phyloP scores from a whole-genome alignment of 2,329 filamentous ascomycete genomes.

The Amauroascus niger region DNA sequence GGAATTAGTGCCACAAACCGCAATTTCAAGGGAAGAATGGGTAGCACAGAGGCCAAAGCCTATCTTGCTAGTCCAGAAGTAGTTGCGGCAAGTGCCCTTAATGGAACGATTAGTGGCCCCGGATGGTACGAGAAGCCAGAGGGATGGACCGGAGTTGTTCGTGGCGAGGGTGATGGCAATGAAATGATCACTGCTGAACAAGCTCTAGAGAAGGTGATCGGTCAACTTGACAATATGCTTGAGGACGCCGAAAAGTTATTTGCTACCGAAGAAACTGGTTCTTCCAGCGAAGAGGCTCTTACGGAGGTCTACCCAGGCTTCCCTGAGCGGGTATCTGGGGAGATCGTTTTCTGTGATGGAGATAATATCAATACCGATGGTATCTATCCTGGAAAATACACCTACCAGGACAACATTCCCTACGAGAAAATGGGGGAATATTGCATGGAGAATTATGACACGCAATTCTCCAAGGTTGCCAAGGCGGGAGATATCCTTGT shows the following conservation, averaged over 20 bases:
- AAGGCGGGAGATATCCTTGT: slow-evolving; percentile 71
- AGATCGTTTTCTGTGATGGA: slow-evolving; percentile 78
- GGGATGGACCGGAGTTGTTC: slow-evolving; percentile 50
- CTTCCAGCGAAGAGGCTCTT: slow-evolving; percentile 6
- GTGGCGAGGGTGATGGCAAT: slow-evolving; percentile 62
- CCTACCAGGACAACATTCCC: slow-evolving; percentile 77
- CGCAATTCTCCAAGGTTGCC: slow-evolving; percentile 54
- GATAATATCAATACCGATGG: slow-evolving; percentile 87
- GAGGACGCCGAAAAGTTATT: slow-evolving; percentile 14
- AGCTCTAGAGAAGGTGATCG: slow-evolving; percentile 61
- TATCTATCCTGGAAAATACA: slow-evolving; percentile 87
- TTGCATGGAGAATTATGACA: slow-evolving; percentile 91
- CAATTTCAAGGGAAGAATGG: slow-evolving; percentile 90
- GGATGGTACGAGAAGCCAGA: slow-evolving; percentile 67
- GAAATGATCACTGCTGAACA: slow-evolving; percentile 60
- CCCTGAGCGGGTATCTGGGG: slow-evolving; percentile 68
- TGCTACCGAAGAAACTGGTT: slow-evolving; percentile 4
- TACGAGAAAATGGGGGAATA: slow-evolving; percentile 74
- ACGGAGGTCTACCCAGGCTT: slow-evolving; percentile 79
- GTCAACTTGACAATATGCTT: slow-evolving; percentile 52
- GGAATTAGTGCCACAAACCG: slow-evolving; percentile 77
- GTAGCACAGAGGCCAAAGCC: slow-evolving; percentile 64
- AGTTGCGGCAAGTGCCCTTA: slow-evolving; percentile 78
- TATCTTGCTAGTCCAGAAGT: slow-evolving; percentile 86
- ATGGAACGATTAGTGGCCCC: slow-evolving; percentile 49